phyloP scores from a whole-genome alignment of 2,329 filamentous ascomycete genomes.

The Tolypocladium cylindrosporum region DNA sequence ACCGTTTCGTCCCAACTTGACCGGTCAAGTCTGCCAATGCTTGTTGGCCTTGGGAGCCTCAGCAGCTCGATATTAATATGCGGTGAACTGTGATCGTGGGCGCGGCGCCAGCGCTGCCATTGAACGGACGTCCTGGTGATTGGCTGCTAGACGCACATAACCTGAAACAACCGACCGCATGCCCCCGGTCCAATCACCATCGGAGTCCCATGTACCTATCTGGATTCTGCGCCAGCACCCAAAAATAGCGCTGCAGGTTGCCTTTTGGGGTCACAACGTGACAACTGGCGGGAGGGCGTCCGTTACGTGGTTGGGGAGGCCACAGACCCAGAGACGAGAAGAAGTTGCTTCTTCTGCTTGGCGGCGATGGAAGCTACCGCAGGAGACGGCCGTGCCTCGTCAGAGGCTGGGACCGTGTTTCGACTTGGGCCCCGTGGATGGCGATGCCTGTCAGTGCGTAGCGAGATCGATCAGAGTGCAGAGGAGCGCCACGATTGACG shows the following conservation, averaged over 20 bases:
- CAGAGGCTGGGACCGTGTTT: background rate
- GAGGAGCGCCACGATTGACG: background rate
- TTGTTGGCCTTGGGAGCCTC: background rate
- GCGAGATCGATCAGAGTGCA: background rate
- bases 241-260: constrained; percentile 10
- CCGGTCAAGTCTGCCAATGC: background rate
- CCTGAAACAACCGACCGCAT: constrained; percentile 11
- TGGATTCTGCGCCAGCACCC: constrained; percentile 1
- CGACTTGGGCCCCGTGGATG: background rate
- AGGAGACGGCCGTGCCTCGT: background rate
- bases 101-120: background rate
- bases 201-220: background rate
- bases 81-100: background rate
- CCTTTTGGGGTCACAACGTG: background rate
- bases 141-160: constrained; percentile 9
- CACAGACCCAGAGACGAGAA: background rate
- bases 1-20: background rate
- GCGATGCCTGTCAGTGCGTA: background rate
- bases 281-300: background rate
- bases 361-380: background rate
- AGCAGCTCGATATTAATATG: background rate
- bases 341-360: background rate
- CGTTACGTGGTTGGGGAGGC: background rate
- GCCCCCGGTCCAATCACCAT: constrained; percentile 7
- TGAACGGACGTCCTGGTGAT: constrained; percentile 1